Percentiles rank a stretch among this genome's conserved stretches.
Conservation (phyloP, 805 yeast species). For the Debaryomyces hansenii region DNA sequence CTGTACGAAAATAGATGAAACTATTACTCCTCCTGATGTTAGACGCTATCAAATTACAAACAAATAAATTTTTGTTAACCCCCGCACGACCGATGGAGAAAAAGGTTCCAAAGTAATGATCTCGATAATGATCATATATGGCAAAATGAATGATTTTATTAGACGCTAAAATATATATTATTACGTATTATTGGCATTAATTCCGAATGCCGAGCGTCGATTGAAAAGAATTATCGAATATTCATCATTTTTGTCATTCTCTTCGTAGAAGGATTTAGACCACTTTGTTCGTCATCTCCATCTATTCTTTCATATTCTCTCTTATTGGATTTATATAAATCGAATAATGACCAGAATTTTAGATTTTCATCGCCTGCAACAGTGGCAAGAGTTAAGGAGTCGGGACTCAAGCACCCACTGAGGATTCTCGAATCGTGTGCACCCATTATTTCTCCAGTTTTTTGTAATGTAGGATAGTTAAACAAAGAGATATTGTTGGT, state of each 20-base stretch:
- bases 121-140: too few species aligned
- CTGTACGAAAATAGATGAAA: too few species aligned
- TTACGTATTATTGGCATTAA: too few species aligned
- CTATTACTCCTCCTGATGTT: too few species aligned
- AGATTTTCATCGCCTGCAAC: slow-evolving; percentile 95
- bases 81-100: too few species aligned
- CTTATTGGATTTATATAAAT: slow-evolving; percentile 35
- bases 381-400: slow-evolving; percentile 86
- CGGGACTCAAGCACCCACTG: slow-evolving; percentile 83
- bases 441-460: slow-evolving; percentile 79
- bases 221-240: slow-evolving; percentile 13
- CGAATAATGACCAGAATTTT: slow-evolving; percentile 92
- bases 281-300: slow-evolving; percentile 13
- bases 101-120: too few species aligned
- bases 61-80: too few species aligned
- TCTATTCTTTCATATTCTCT: slow-evolving; percentile 17
- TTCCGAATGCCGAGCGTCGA: too few species aligned
- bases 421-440: slow-evolving; percentile 92
- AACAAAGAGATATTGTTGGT: slow-evolving; percentile 79
- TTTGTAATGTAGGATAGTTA: slow-evolving; percentile 81
- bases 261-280: slow-evolving; percentile 17
- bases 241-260: slow-evolving; percentile 27
- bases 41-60: too few species aligned
- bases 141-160: too few species aligned
- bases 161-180: too few species aligned